Evolutionary conservation across 345 rosid species (phyloP).

Genomic region (Clarkia xantiana): DNA sequence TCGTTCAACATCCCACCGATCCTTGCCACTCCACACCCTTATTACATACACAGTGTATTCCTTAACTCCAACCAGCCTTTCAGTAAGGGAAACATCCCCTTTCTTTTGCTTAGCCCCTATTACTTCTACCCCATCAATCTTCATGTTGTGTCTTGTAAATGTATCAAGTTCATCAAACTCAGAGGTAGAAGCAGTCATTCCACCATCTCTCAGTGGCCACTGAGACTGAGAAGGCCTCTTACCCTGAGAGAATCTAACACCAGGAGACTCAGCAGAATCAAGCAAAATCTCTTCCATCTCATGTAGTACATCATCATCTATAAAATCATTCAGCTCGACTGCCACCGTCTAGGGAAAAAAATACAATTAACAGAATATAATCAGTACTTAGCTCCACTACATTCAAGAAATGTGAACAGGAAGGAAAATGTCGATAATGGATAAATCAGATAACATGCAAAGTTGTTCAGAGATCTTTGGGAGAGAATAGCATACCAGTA

Average conservation of each 20-base stretch:
- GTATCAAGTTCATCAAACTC: constrained; percentile 31
- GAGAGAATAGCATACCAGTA: too few relatives aligned
- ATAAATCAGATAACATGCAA: too few relatives aligned
- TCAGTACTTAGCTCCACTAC: too few relatives aligned
- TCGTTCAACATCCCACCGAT: constrained; percentile 84
- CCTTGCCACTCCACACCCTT: constrained; percentile 63
- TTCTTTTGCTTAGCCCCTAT: constrained; percentile 83
- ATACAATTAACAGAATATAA: too few relatives aligned
- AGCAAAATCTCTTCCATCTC: constrained; percentile 97
- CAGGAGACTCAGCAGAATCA: constrained; percentile 59
- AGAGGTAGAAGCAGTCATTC: constrained; percentile 66
- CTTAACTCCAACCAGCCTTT: constrained; percentile 92
- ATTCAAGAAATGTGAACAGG: too few relatives aligned
- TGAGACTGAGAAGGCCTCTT: constrained; percentile 36
- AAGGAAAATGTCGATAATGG: too few relatives aligned
- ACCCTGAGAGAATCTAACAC: constrained; percentile 41
- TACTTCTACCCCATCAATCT: constrained; percentile 73
- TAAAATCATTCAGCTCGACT: constrained; percentile 41
- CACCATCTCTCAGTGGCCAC: constrained; percentile 30
- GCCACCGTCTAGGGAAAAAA: constrained; percentile 24
- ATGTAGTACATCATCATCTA: constrained; percentile 73
- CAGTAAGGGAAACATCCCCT: constrained; percentile 85
- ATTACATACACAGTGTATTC: constrained; percentile 74
- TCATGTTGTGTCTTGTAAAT: constrained; percentile 18
- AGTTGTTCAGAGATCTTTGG: too few relatives aligned